Conservation (phyloP, 441 rosid genomes). For the Corymbia calophylla region DNA sequence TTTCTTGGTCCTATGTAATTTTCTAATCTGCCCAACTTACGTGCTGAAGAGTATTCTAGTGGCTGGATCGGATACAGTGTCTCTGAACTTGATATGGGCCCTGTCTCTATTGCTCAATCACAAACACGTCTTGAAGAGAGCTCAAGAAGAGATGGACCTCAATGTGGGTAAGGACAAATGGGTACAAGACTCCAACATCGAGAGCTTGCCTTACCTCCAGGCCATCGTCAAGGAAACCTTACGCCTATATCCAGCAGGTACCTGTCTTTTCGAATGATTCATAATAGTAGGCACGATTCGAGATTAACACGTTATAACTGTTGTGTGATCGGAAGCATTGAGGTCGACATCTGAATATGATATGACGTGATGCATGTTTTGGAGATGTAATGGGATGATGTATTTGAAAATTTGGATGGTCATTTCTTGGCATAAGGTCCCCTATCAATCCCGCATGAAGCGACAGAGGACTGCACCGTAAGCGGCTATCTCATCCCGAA, state of each 20-base stretch:
- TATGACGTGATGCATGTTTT: not conserved
- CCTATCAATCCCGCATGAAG: not conserved
- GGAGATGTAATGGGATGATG: not conserved
- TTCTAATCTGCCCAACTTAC: not conserved
- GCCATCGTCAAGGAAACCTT: constrained; percentile 45
- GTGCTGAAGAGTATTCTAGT: not conserved
- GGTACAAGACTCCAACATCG: constrained; percentile 38
- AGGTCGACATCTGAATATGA: not conserved
- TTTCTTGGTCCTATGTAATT: not conserved
- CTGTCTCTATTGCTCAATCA: not conserved
- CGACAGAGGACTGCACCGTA: not conserved
- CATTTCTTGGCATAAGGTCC: constrained; percentile 11
- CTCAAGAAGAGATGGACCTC: not conserved
- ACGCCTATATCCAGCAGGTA: constrained; percentile 24
- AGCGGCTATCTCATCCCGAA: not conserved
- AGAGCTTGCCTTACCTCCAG: constrained; percentile 25
- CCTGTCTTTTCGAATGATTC: not conserved
- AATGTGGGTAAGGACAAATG: constrained; percentile 6
- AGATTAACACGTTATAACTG: not conserved
- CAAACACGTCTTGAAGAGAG: not conserved
- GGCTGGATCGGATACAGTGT: not conserved
- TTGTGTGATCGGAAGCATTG: not conserved
- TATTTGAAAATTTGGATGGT: not conserved
- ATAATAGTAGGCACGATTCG: not conserved
- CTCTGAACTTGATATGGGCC: not conserved